Conservation (phyloP, 202 grass and related monocot genomes). For the Setaria italica region DNA sequence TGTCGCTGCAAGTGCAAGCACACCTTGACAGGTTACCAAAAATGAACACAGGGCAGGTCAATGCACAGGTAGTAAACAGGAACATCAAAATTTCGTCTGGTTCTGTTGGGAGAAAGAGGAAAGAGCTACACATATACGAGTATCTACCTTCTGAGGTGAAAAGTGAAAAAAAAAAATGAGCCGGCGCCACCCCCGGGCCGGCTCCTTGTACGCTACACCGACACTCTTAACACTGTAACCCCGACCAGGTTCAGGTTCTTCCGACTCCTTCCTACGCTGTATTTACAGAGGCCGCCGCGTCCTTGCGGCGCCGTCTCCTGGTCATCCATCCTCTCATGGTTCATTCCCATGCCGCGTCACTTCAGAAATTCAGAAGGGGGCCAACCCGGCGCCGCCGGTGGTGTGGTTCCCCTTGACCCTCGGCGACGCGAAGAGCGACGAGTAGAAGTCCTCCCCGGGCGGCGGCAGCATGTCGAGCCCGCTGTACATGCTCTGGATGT, state of each 20-base stretch:
- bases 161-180: constrained; percentile 50
- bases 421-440: constrained; percentile 61
- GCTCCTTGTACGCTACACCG: constrained; percentile 15
- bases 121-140: neutral
- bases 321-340: neutral
- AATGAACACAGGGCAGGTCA: too few relatives aligned
- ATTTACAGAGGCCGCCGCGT: constrained; percentile 38
- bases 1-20: too few relatives aligned
- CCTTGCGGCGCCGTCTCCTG: neutral
- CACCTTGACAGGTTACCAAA: too few relatives aligned
- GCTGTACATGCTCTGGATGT: constrained; percentile 71
- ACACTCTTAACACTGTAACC: neutral
- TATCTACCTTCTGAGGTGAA: neutral
- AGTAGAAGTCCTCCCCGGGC: constrained; percentile 61
- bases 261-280: constrained; percentile 32
- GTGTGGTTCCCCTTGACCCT: constrained; percentile 38
- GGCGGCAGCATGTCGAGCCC: constrained; percentile 58
- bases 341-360: neutral
- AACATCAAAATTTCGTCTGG: constrained; percentile 24
- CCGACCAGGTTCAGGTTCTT: neutral
- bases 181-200: constrained; percentile 18
- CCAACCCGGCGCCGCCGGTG: constrained; percentile 27
- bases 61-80: neutral
- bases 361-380: constrained; percentile 62
- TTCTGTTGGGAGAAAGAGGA: neutral